Evolutionary conservation across 805 yeast genomes (phyloP).

Genomic region (Starmerella roubikii): DNA sequence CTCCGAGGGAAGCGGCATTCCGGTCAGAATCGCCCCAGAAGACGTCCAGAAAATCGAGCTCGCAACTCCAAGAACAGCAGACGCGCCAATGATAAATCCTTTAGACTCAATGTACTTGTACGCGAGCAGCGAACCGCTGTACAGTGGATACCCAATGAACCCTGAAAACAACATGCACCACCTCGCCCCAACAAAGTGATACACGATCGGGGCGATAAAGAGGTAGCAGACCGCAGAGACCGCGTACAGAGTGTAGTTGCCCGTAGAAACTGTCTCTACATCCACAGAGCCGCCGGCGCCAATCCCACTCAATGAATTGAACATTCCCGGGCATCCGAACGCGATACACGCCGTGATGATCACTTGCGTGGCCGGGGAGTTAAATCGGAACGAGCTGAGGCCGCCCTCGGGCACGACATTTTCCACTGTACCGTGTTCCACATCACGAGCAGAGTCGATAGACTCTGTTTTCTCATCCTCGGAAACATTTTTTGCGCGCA

Average conservation of each 20-base stretch:
- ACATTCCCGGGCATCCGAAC: constrained; percentile 28
- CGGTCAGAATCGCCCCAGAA: constrained; percentile 42
- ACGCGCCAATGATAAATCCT: constrained; percentile 44
- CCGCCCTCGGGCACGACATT: no score
- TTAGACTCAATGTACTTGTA: constrained; percentile 35
- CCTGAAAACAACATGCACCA: constrained; percentile 35
- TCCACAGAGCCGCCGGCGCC: constrained; percentile 27
- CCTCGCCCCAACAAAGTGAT: constrained; percentile 23
- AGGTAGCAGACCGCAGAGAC: constrained; percentile 22
- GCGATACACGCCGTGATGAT: constrained; percentile 22
- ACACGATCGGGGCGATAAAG: constrained; percentile 24
- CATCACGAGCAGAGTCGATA: no score
- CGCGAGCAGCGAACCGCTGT: constrained; percentile 39
- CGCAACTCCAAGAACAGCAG: constrained; percentile 43
- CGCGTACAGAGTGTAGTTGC: constrained; percentile 23
- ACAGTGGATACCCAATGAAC: constrained; percentile 42
- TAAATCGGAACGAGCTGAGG: constrained; percentile 7
- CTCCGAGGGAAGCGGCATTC: constrained; percentile 38
- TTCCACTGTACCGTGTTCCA: constrained; percentile 2
- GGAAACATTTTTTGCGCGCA: no score
- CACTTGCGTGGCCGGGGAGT: constrained; percentile 20
- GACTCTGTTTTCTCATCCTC: no score
- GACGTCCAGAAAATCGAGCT: constrained; percentile 48
- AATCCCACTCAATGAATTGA: constrained; percentile 24
- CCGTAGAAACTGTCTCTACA: constrained; percentile 22